Evolutionary conservation across 1,139 yeast species (phyloP).

Genomic region (Magnusiomyces starmeri): DNA sequence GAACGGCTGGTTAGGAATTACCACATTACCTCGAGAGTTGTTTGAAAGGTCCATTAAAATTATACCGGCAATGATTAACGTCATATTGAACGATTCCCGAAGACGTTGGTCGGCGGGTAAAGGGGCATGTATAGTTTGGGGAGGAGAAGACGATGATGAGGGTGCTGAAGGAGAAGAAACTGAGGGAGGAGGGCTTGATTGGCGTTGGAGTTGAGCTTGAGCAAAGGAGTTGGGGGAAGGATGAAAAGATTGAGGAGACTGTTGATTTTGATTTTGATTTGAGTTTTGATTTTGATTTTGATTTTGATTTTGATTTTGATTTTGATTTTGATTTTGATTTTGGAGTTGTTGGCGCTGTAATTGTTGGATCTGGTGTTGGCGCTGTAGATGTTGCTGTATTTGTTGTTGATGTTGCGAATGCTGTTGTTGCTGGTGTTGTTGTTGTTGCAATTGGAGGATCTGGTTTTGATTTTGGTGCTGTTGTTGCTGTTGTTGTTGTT

Average conservation of each 20-base stretch:
- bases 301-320: background rate
- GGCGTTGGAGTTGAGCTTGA: too few relatives aligned
- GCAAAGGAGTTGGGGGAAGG: too few relatives aligned
- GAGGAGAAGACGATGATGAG: too few relatives aligned
- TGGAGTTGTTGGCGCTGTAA: background rate
- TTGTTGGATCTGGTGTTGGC: background rate
- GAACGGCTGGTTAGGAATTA: background rate
- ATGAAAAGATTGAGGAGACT: too few relatives aligned
- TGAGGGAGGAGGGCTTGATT: too few relatives aligned
- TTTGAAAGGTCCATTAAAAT: too few relatives aligned
- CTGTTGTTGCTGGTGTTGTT: background rate
- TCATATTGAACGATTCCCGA: background rate
- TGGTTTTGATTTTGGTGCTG: background rate
- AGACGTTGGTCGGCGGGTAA: background rate
- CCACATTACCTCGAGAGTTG: too few relatives aligned
- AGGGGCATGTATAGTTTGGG: too few relatives aligned
- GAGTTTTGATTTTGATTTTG: background rate
- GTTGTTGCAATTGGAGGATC: background rate
- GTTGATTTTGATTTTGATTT: background rate
- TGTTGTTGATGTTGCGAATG: background rate
- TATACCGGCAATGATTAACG: too few relatives aligned
- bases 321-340: background rate
- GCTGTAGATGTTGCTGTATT: background rate
- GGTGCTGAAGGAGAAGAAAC: too few relatives aligned
- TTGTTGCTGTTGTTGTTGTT: background rate